Evolutionary conservation across 148 eudicot genomes (phyloP).

Genomic region (Fallopia convolvulus): DNA sequence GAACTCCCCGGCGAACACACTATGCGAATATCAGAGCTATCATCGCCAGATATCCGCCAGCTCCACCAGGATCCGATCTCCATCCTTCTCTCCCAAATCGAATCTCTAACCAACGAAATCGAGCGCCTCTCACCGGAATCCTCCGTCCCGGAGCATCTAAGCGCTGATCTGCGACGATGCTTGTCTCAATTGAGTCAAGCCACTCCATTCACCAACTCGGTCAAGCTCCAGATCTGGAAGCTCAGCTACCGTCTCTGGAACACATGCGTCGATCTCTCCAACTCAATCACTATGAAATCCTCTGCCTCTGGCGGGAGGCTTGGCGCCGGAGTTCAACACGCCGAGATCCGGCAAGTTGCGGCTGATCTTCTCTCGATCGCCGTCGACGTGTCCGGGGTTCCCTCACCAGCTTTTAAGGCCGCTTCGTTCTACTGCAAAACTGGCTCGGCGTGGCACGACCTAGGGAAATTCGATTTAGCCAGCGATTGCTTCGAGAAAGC

Average conservation of each 20-base stretch:
- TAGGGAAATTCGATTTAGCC: slow-evolving; percentile 50
- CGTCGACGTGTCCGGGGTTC: slow-evolving; percentile 56
- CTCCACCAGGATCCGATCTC: slow-evolving; percentile 28
- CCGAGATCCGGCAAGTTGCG: slow-evolving; percentile 57
- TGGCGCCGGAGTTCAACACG: slow-evolving; percentile 31
- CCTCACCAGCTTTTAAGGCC: slow-evolving; percentile 58
- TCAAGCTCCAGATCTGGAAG: slow-evolving; percentile 75
- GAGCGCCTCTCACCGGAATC: slow-evolving; percentile 41
- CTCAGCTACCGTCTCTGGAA: slow-evolving; percentile 92
- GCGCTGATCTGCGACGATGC: slow-evolving; percentile 34
- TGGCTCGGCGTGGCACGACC: slow-evolving; percentile 66
- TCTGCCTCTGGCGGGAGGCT: slow-evolving; percentile 17
- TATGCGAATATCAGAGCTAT: slow-evolving; percentile 72
- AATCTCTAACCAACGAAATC: slow-evolving; percentile 37
- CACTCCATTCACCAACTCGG: slow-evolving; percentile 48
- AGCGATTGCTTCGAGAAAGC: slow-evolving; percentile 80
- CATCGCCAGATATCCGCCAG: slow-evolving; percentile 56
- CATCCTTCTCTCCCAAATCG: slow-evolving; percentile 35
- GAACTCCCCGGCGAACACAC: slow-evolving; percentile 8
- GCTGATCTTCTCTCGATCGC: slow-evolving; percentile 59
- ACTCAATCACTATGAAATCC: slow-evolving; percentile 27
- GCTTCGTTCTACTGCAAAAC: slow-evolving; percentile 78
- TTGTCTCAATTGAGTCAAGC: slow-evolving; percentile 41
- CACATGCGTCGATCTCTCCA: slow-evolving; percentile 66
- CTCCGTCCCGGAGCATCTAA: slow-evolving; percentile 33